Evolutionary conservation across 768 basidiomycete species (phyloP).

Genomic region (Amanita thiersii): DNA sequence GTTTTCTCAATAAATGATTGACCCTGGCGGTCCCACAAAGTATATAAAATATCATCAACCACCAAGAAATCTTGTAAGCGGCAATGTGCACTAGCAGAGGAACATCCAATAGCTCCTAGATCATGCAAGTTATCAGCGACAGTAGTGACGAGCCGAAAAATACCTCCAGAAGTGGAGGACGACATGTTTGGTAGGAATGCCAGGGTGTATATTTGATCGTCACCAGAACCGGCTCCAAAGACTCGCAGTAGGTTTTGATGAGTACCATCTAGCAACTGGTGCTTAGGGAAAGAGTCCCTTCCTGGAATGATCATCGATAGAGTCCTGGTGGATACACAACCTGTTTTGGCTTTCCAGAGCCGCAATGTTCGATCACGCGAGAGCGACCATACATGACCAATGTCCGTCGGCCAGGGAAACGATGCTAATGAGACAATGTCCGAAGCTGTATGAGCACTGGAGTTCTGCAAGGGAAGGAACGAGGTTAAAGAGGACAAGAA

Average conservation of each 20-base stretch:
- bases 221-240: conserved; percentile 37
- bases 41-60: conserved; percentile 46
- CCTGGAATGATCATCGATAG: conserved; percentile 29
- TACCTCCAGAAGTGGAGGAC: conserved; percentile 65
- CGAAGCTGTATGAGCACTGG: conserved; percentile 35
- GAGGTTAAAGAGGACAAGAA: conserved; percentile 62
- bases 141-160: conserved; percentile 60
- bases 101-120: conserved; percentile 50
- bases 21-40: conserved; percentile 79
- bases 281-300: conserved; percentile 26
- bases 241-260: conserved; percentile 59
- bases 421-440: conserved; percentile 68
- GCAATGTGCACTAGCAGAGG: conserved; percentile 52
- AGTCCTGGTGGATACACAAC: conserved; percentile 58
- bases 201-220: conserved; percentile 53
- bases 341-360: conserved; percentile 73
- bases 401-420: conserved; percentile 68
- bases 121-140: conserved; percentile 53
- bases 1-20: conserved; percentile 60
- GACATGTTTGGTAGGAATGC: conserved; percentile 66
- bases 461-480: conserved; percentile 48
- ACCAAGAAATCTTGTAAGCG: conserved; percentile 75
- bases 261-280: conserved; percentile 48
- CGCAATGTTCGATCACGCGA: conserved; percentile 82
- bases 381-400: conserved; percentile 73